Conservation (phyloP, 768 basidiomycete genomes). For the Podaxis rugospora region DNA sequence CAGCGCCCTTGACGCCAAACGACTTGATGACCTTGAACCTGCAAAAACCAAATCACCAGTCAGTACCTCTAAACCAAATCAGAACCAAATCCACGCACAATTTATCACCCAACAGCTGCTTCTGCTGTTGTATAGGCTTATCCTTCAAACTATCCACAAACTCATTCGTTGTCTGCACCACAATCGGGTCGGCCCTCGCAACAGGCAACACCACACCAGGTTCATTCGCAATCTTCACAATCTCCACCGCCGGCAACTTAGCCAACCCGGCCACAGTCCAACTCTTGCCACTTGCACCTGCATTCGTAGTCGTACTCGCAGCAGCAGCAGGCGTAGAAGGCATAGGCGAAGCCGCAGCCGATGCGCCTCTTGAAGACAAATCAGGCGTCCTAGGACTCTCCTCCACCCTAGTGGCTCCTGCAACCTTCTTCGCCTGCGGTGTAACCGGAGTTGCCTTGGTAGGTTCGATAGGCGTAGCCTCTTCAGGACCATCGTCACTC, state of each 20-base stretch:
- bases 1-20: slow-evolving; percentile 78
- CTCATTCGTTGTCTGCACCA: slow-evolving; percentile 64
- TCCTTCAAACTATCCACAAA: slow-evolving; percentile 63
- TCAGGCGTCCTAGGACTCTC: slow-evolving; percentile 74
- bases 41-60: background rate
- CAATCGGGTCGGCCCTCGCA: slow-evolving; percentile 66
- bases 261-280: slow-evolving; percentile 72
- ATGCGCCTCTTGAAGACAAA: slow-evolving; percentile 68
- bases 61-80: background rate
- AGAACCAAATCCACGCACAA: slow-evolving; percentile 38
- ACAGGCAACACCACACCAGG: slow-evolving; percentile 50
- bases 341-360: slow-evolving; percentile 65
- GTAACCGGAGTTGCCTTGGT: slow-evolving; percentile 39
- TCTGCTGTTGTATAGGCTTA: slow-evolving; percentile 56
- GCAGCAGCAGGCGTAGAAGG: slow-evolving; percentile 54
- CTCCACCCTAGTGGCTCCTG: slow-evolving; percentile 24
- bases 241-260: slow-evolving; percentile 68
- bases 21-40: slow-evolving; percentile 65
- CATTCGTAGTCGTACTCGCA: slow-evolving; percentile 11
- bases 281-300: slow-evolving; percentile 15
- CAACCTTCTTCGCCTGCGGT: slow-evolving; percentile 58
- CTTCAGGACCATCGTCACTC: slow-evolving; percentile 57
- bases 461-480: slow-evolving; percentile 17
- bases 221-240: slow-evolving; percentile 59
- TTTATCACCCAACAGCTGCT: slow-evolving; percentile 80